phyloP scores from a whole-genome alignment of 352 stramenopile genomes.

The Phytophthora pluvialis region DNA sequence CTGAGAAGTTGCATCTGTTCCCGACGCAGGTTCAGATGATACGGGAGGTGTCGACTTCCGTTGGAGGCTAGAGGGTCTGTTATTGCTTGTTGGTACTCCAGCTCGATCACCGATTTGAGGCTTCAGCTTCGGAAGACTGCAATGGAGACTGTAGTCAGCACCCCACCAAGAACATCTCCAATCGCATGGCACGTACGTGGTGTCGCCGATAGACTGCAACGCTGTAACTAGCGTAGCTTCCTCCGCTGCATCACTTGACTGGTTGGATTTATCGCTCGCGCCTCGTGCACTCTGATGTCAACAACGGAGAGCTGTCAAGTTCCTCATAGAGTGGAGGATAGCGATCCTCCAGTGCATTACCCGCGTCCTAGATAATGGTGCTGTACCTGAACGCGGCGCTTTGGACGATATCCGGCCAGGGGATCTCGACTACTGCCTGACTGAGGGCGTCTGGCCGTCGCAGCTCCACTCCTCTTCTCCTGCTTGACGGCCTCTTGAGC shows the following conservation, averaged over 20 bases:
- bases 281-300: conserved; percentile 40
- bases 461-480: conserved; percentile 20
- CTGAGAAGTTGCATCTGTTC: conserved; percentile 15
- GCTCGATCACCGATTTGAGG: background rate
- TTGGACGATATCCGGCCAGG: conserved; percentile 11
- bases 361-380: too few relatives aligned
- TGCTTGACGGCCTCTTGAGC: background rate
- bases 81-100: background rate
- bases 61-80: background rate
- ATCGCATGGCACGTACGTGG: conserved; percentile 11
- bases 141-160: background rate
- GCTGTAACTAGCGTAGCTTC: background rate
- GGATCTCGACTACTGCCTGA: conserved; percentile 17
- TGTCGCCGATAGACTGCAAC: conserved; percentile 7
- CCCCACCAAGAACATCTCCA: background rate
- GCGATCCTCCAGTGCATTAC: too few relatives aligned
- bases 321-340: background rate
- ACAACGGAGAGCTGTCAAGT: background rate
- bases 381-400: conserved; percentile 42
- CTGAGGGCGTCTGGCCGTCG: conserved; percentile 31
- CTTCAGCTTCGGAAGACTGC: conserved; percentile 25
- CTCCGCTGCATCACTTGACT: background rate
- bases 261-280: conserved; percentile 10
- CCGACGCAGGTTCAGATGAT: conserved; percentile 1
- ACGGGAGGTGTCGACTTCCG: background rate